Evolutionary conservation across 2,329 filamentous ascomycete genomes (phyloP).

Genomic region (Paecilomyces sp.): DNA sequence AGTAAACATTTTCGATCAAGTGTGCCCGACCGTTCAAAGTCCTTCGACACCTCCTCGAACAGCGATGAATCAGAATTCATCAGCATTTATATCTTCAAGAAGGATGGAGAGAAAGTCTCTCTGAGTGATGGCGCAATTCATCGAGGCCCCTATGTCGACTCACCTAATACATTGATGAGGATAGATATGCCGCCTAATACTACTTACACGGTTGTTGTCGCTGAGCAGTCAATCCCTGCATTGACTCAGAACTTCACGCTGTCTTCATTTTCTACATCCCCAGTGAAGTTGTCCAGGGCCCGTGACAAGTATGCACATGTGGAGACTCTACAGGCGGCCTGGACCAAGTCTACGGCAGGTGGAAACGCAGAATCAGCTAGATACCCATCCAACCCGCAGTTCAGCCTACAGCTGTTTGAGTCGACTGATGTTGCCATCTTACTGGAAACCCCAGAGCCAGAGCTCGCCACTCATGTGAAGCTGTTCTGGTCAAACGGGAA

Average conservation of each 20-base stretch:
- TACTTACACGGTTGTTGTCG: constrained; percentile 60
- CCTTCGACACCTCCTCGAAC: constrained; percentile 33
- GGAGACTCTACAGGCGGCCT: constrained; percentile 56
- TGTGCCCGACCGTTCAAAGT: constrained; percentile 40
- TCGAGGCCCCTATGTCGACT: constrained; percentile 83
- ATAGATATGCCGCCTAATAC: constrained; percentile 52
- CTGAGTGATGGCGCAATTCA: constrained; percentile 65
- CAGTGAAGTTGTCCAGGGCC: constrained; percentile 57
- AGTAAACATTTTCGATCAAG: constrained; percentile 75
- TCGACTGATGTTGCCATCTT: constrained; percentile 63
- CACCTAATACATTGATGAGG: constrained; percentile 80
- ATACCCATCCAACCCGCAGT: constrained; percentile 87
- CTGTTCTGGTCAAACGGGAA: constrained; percentile 70
- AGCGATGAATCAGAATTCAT: constrained; percentile 68
- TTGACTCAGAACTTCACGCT: constrained; percentile 77
- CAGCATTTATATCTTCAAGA: constrained; percentile 73
- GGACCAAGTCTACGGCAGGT: constrained; percentile 74
- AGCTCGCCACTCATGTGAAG: constrained; percentile 76
- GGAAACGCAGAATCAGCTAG: constrained; percentile 70
- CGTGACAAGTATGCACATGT: constrained; percentile 53
- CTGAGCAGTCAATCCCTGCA: constrained; percentile 70
- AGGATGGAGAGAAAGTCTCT: constrained; percentile 63
- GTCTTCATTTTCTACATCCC: constrained; percentile 65
- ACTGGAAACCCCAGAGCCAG: constrained; percentile 59
- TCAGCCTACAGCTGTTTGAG: constrained; percentile 52